Evolutionary conservation across 1,284 basidiomycete species (phyloP).

Genomic region (Ceratobasidium theobromae): DNA sequence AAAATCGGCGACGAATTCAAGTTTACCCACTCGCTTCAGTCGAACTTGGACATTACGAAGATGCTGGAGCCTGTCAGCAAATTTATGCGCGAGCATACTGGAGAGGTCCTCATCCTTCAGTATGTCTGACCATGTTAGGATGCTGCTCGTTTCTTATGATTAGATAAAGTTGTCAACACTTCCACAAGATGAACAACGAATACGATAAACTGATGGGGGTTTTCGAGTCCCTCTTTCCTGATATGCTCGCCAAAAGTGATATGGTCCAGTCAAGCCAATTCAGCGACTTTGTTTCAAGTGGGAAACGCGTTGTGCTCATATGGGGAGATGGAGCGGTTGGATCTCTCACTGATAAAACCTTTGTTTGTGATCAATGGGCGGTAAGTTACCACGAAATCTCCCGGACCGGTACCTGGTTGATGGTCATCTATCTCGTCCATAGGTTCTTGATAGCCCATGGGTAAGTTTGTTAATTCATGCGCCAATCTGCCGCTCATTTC

Average conservation of each 20-base stretch:
- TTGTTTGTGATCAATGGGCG: background rate
- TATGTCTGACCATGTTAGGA: background rate
- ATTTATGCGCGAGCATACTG: background rate
- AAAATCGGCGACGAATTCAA: background rate
- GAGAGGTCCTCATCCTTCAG: background rate
- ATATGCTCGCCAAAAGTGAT: background rate
- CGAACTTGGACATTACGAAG: background rate
- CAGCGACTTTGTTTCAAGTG: background rate
- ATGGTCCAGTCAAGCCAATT: background rate
- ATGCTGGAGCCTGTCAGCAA: background rate
- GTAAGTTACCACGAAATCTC: background rate
- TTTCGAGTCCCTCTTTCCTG: background rate
- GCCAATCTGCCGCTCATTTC: background rate
- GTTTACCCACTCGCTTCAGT: background rate
- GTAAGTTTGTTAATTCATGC: background rate
- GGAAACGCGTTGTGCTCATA: background rate
- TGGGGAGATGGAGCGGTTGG: background rate
- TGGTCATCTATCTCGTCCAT: background rate
- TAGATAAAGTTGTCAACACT: background rate
- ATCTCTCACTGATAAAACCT: background rate
- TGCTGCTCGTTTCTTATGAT: background rate
- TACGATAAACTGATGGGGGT: background rate
- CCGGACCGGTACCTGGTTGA: background rate
- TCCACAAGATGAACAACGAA: background rate
- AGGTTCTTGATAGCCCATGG: background rate